Conservation (phyloP, 306 rosid species). For the Purshia tridentata region DNA sequence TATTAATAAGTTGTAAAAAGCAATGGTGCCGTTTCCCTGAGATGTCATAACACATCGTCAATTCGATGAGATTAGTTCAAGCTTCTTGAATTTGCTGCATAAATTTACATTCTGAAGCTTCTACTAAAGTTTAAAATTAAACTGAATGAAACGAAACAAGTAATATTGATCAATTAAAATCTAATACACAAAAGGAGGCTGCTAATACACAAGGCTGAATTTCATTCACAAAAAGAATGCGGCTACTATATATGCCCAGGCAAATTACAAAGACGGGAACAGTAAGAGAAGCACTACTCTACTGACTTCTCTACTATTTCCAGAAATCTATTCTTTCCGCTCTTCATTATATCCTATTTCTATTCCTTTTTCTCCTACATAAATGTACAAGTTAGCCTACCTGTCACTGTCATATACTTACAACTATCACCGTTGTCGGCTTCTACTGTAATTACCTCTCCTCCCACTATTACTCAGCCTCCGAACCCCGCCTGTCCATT, state of each 20-base stretch:
- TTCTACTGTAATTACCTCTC: constrained; percentile 49
- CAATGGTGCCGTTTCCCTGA: not conserved
- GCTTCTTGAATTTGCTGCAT: too few species aligned
- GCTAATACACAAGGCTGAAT: constrained; percentile 1
- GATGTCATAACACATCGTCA: not conserved
- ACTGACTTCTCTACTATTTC: constrained; percentile 40
- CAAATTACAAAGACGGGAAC: constrained; percentile 52
- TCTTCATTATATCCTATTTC: constrained; percentile 42
- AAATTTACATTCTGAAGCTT: too few species aligned
- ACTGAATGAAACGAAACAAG: too few species aligned
- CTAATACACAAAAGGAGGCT: not conserved
- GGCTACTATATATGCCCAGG: constrained; percentile 43
- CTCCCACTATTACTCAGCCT: constrained; percentile 62
- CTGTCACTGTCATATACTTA: constrained; percentile 62
- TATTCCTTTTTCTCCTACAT: constrained; percentile 49
- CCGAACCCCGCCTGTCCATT: constrained; percentile 55
- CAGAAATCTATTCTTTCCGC: constrained; percentile 33
- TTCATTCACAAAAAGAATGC: constrained; percentile 61
- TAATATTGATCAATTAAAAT: not conserved
- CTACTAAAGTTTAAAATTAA: too few species aligned
- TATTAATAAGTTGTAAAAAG: not conserved
- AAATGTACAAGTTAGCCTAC: constrained; percentile 95
- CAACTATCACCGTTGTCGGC: constrained; percentile 62
- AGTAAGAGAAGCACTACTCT: constrained; percentile 38
- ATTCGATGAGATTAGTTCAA: not conserved